phyloP scores from a whole-genome alignment of 345 rosid species.

The Iberis pinnata region DNA sequence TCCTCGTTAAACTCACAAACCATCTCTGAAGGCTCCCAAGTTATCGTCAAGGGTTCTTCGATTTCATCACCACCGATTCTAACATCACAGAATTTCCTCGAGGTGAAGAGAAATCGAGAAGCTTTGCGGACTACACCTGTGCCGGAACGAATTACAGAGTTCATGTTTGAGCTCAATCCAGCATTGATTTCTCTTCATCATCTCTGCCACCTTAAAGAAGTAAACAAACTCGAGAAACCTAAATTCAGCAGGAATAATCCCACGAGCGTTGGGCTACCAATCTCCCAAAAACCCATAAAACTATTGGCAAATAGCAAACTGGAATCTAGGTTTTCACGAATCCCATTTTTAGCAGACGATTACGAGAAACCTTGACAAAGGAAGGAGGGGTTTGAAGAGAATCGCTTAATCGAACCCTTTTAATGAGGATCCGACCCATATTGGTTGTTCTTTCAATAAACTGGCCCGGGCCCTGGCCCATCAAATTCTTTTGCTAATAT shows the following conservation, averaged over 20 bases:
- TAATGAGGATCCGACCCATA: constrained; percentile 11
- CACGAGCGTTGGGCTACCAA: not conserved
- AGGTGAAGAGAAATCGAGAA: constrained; percentile 23
- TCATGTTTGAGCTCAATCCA: constrained; percentile 34
- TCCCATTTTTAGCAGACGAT: not conserved
- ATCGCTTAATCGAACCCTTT: not conserved
- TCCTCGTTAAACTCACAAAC: constrained; percentile 30
- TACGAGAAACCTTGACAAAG: constrained; percentile 4
- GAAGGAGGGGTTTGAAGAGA: constrained; percentile 3
- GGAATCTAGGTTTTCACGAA: not conserved
- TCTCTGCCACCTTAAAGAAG: constrained; percentile 24
- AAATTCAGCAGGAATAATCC: not conserved
- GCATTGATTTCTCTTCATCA: constrained; percentile 31
- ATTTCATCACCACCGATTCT: constrained; percentile 26
- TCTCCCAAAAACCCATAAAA: constrained; percentile 17
- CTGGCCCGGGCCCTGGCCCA: no score
- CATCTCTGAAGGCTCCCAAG: constrained; percentile 35
- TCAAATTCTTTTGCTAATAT: no score
- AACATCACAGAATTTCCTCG: constrained; percentile 35
- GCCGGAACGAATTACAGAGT: constrained; percentile 33
- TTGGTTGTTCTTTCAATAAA: no score
- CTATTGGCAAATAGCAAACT: not conserved
- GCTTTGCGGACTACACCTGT: constrained; percentile 34
- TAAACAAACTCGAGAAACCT: constrained; percentile 9
- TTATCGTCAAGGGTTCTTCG: constrained; percentile 53